These are phyloP conservation scores for Aureobasidium melanogenum DNA, from an alignment of 2,329 filamentous ascomycete genomes.

Conservation along the genomic window DNA sequence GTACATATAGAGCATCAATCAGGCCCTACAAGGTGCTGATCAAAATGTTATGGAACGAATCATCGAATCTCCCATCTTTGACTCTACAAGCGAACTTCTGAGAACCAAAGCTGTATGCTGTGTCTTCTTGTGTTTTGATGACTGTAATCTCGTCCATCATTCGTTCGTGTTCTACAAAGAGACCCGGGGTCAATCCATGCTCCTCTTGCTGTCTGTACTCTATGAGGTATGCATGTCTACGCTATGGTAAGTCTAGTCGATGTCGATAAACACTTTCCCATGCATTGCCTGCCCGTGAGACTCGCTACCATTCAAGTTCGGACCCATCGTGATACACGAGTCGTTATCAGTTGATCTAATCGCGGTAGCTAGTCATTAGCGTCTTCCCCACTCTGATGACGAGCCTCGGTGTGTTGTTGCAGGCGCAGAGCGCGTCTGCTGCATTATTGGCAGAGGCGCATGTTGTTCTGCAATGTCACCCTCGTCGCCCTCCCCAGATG, in stretches of 20 bases:
- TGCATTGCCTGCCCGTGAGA: neutral
- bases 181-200: neutral
- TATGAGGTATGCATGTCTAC: neutral
- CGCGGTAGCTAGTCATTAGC: slow-evolving; percentile 3
- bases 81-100: neutral
- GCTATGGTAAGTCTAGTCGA: neutral
- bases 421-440: neutral
- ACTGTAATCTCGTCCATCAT: neutral
- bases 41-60: neutral
- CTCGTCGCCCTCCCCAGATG: neutral
- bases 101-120: neutral
- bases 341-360: slow-evolving; percentile 1
- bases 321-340: neutral
- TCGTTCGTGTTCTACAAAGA: neutral
- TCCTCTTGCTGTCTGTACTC: too few species aligned
- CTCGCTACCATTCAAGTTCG: neutral
- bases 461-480: neutral
- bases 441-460: neutral
- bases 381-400: slow-evolving; percentile 2
- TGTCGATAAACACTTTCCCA: neutral
- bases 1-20: slow-evolving; percentile 5
- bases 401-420: neutral
- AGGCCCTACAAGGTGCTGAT: neutral
- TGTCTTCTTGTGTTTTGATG: neutral
- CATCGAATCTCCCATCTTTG: neutral